These are phyloP conservation scores for Mycena leptocephala DNA, from an alignment of 768 basidiomycete genomes.

Conservation along the genomic window DNA sequence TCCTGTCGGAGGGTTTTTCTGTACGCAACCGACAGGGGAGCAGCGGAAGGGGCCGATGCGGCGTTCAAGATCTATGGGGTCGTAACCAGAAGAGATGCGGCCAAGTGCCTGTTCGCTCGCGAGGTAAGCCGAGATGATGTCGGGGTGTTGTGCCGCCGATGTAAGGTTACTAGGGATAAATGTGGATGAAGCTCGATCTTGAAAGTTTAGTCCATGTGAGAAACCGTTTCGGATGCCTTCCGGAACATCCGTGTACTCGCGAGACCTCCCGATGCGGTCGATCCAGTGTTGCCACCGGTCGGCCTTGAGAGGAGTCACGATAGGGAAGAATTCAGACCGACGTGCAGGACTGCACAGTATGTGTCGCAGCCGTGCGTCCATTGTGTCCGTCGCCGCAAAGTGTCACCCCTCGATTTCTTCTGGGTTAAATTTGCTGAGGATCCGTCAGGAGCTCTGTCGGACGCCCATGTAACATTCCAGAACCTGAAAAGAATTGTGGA, in stretches of 20 bases:
- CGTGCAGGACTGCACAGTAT: constrained; percentile 18
- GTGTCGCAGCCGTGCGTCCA: not conserved
- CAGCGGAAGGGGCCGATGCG: constrained; percentile 31
- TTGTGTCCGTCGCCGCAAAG: too few relatives aligned
- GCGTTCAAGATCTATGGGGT: constrained; percentile 1
- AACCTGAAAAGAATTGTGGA: too few relatives aligned
- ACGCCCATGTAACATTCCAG: too few relatives aligned
- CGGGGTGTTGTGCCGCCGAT: not conserved
- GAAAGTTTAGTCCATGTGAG: constrained; percentile 13
- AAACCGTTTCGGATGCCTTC: constrained; percentile 37
- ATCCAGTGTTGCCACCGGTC: constrained; percentile 29
- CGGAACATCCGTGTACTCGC: constrained; percentile 36
- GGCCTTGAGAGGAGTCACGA: constrained; percentile 37
- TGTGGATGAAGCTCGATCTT: not conserved
- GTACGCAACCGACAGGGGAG: constrained; percentile 18
- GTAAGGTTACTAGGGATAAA: not conserved
- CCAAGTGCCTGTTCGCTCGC: not conserved
- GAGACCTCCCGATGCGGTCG: not conserved
- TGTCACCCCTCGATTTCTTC: too few relatives aligned
- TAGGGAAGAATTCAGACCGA: constrained; percentile 14
- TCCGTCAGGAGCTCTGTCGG: too few relatives aligned
- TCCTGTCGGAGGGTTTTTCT: not conserved
- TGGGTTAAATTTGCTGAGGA: too few relatives aligned
- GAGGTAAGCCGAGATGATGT: not conserved
- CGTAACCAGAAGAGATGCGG: not conserved